phyloP scores from a whole-genome alignment of 2,329 filamentous ascomycete genomes.

The Huntiella omanensis region DNA sequence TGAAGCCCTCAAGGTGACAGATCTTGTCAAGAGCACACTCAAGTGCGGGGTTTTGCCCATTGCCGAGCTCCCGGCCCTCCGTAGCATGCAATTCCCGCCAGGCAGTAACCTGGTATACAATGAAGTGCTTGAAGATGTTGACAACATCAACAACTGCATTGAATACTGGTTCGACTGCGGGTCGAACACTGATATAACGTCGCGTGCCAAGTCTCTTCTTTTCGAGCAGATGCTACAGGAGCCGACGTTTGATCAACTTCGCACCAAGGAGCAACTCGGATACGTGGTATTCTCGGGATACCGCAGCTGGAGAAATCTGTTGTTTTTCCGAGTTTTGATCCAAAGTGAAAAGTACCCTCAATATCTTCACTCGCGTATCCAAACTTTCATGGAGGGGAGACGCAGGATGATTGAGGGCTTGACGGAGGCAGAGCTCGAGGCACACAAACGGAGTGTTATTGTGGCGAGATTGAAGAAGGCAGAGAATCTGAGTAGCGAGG shows the following conservation, averaged over 20 bases:
- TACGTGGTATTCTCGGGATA: conserved; percentile 86
- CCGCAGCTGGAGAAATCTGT: conserved; percentile 52
- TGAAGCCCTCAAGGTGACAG: conserved; percentile 69
- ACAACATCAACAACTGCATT: conserved; percentile 76
- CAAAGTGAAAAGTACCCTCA: conserved; percentile 75
- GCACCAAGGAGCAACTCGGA: conserved; percentile 92
- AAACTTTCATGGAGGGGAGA: conserved; percentile 59
- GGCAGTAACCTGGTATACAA: conserved; percentile 74
- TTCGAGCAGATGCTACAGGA: conserved; percentile 84
- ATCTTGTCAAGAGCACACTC: conserved; percentile 61
- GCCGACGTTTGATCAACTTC: conserved; percentile 80
- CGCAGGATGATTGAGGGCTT: conserved; percentile 50
- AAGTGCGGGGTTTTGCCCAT: conserved; percentile 55
- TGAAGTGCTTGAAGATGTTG: conserved; percentile 63
- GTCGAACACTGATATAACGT: conserved; percentile 43
- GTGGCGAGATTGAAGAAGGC: conserved; percentile 76
- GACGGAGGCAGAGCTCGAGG: conserved; percentile 69
- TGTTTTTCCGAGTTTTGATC: conserved; percentile 75
- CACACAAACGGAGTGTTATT: conserved; percentile 75
- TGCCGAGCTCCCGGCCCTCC: conserved; percentile 60
- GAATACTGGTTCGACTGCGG: conserved; percentile 61
- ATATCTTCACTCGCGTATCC: conserved; percentile 75
- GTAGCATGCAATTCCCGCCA: conserved; percentile 58
- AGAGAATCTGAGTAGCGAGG: conserved; percentile 81
- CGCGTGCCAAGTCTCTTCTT: conserved; percentile 61